Conservation (phyloP, 2,329 filamentous ascomycete species). For the Diaporthe batatas region DNA sequence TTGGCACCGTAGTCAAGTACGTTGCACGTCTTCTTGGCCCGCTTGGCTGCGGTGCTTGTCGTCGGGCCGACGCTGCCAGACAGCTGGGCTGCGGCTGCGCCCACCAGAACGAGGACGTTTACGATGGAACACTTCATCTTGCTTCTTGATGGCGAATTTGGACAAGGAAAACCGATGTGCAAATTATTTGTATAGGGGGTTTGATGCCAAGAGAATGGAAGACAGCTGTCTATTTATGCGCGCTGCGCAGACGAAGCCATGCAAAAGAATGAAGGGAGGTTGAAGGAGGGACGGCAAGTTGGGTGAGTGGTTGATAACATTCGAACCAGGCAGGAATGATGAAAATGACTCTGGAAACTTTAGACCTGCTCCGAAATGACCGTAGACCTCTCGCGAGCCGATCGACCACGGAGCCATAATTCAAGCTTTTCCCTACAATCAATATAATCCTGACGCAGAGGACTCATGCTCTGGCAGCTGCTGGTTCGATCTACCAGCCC, state of each 20-base stretch:
- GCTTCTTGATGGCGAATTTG: too few species aligned
- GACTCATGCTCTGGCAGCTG: background rate
- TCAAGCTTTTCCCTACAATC: conserved; percentile 11
- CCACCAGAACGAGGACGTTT: background rate
- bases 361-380: background rate
- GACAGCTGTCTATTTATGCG: background rate
- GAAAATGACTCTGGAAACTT: background rate
- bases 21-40: conserved; percentile 57
- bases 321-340: background rate
- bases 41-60: conserved; percentile 48
- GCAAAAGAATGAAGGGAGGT: background rate
- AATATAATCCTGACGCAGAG: background rate
- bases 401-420: background rate
- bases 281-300: background rate
- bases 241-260: background rate
- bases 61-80: conserved; percentile 47
- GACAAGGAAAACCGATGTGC: background rate
- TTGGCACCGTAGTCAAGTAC: conserved; percentile 64
- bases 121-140: conserved; percentile 5
- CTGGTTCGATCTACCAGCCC: background rate
- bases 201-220: background rate
- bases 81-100: conserved; percentile 44
- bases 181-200: background rate
- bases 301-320: too few species aligned
- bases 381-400: background rate